Evolutionary conservation across 2,329 filamentous ascomycete species (phyloP).

Genomic region (Uncinocarpus reesii): DNA sequence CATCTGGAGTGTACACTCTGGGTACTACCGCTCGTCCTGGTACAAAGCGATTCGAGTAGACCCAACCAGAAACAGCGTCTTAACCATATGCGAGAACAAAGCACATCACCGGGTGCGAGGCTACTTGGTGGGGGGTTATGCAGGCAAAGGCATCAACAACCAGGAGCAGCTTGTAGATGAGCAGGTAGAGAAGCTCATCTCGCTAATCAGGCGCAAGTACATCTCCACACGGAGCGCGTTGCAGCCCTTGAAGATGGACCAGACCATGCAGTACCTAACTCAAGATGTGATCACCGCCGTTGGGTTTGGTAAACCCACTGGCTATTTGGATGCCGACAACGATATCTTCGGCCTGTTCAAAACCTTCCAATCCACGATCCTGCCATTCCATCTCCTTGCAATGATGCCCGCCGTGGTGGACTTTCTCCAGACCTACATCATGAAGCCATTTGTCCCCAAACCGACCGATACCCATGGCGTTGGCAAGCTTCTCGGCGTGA

Average conservation of each 20-base stretch:
- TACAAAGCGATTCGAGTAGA: constrained; percentile 3
- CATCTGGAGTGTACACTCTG: constrained; percentile 6
- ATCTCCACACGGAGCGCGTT: constrained; percentile 25
- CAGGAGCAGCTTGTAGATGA: constrained; percentile 44
- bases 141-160: constrained; percentile 40
- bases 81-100: constrained; percentile 1
- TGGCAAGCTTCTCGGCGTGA: neutral
- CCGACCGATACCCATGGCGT: neutral
- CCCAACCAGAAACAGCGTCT: neutral
- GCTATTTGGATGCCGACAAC: constrained; percentile 36
- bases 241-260: constrained; percentile 37
- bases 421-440: neutral
- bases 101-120: neutral
- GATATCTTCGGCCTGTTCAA: constrained; percentile 36
- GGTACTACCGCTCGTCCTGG: constrained; percentile 3
- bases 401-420: neutral
- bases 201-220: constrained; percentile 42
- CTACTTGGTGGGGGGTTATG: constrained; percentile 43
- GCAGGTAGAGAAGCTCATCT: constrained; percentile 39
- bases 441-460: constrained; percentile 5
- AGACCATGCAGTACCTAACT: constrained; percentile 45
- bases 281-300: constrained; percentile 48
- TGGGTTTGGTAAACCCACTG: constrained; percentile 42
- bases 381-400: constrained; percentile 1
- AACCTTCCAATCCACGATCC: constrained; percentile 17